Conservation (phyloP, 495 filamentous ascomycete species). For the Penicillium parvum region DNA sequence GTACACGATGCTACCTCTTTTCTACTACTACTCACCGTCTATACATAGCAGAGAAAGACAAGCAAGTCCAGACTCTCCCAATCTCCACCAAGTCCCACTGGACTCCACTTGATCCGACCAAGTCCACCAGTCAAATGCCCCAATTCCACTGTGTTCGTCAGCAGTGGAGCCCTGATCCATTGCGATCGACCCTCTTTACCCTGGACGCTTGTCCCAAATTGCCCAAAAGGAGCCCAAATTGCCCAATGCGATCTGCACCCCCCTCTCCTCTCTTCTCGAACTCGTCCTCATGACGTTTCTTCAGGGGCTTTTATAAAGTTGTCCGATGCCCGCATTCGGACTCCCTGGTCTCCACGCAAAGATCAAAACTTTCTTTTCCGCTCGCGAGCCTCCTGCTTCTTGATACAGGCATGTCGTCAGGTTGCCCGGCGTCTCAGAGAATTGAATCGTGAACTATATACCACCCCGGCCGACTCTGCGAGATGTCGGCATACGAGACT, state of each 20-base stretch:
- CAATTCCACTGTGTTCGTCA: constrained; percentile 21
- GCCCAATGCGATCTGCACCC: constrained; percentile 16
- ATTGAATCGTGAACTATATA: too few species aligned
- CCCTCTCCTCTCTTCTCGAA: too few species aligned
- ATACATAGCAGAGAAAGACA: too few species aligned
- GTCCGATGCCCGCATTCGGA: constrained; percentile 22
- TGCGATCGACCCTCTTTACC: constrained; percentile 22
- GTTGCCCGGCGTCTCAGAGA: too few species aligned
- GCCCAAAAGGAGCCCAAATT: constrained; percentile 1
- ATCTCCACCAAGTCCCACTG: constrained; percentile 12
- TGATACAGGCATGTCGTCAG: too few species aligned
- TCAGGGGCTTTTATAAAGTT: constrained; percentile 18
- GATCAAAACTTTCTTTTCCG: not conserved
- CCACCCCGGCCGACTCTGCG: too few species aligned
- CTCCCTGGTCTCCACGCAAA: not conserved
- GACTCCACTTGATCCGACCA: constrained; percentile 14
- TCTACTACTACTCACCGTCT: too few species aligned
- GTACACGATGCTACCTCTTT: too few species aligned
- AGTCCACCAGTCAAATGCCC: constrained; percentile 14
- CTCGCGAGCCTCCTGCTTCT: too few species aligned
- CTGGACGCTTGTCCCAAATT: constrained; percentile 12
- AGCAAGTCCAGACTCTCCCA: constrained; percentile 20
- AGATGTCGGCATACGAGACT: constrained; percentile 28
- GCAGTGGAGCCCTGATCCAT: constrained; percentile 26
- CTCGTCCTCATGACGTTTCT: constrained; percentile 27